phyloP scores from a whole-genome alignment of 352 stramenopile species.

The Phytophthora foliorum region DNA sequence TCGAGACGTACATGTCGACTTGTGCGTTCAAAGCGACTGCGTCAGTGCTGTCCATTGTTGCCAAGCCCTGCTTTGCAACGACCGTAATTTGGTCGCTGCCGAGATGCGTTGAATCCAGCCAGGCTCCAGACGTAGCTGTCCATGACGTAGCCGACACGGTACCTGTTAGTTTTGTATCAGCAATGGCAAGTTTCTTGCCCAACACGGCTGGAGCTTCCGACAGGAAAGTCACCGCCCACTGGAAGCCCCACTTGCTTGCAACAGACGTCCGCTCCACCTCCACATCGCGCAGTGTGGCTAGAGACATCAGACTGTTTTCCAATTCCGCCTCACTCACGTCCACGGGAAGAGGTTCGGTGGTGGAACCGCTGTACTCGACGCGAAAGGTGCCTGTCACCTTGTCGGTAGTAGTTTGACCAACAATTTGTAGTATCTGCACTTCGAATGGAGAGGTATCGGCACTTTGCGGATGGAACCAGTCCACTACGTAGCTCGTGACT shows the following conservation, averaged over 20 bases:
- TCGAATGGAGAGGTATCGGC: conserved; percentile 50
- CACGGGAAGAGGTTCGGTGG: conserved; percentile 62
- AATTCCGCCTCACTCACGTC: conserved; percentile 72
- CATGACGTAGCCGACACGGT: conserved; percentile 46
- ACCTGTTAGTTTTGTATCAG: conserved; percentile 44
- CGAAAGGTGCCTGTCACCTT: conserved; percentile 80
- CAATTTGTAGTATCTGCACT: conserved; percentile 79
- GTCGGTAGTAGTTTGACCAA: conserved; percentile 44
- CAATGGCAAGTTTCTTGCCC: conserved; percentile 58
- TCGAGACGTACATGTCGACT: conserved; percentile 67
- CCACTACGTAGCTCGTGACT: conserved; percentile 74
- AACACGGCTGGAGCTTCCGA: conserved; percentile 55
- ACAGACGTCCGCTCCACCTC: conserved; percentile 73
- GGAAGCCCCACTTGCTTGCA: conserved; percentile 50
- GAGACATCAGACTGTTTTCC: conserved; percentile 63
- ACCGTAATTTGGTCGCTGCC: conserved; percentile 50
- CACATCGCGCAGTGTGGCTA: conserved; percentile 75
- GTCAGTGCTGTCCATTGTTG: conserved; percentile 51
- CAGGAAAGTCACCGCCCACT: conserved; percentile 86
- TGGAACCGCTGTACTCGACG: conserved; percentile 61
- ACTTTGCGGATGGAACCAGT: conserved; percentile 71
- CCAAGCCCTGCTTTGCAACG: conserved; percentile 33
- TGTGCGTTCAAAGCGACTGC: conserved; percentile 43
- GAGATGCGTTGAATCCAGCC: conserved; percentile 57
- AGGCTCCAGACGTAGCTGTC: conserved; percentile 48